Evolutionary conservation across 345 rosid genomes (phyloP), one percentile per base, ranked within the genome.

Genomic region (Camelina sativa): DNA sequence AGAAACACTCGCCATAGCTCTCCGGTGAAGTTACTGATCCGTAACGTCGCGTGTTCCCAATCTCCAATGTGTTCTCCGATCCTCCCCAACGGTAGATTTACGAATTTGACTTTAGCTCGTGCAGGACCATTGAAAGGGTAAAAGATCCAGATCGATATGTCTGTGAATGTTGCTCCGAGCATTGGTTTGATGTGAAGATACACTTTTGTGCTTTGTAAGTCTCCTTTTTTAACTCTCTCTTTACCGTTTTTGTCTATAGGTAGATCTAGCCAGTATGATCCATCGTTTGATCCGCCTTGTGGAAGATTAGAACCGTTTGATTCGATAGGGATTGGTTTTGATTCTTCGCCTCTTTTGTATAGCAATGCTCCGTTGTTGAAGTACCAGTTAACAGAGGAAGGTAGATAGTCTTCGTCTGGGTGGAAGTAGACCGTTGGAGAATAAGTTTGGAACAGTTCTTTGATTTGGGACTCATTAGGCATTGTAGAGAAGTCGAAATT

Each of bases 81-180:
- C 72, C 53, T 87, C 25, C 96, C 95, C 19, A 91, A 20, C 0
- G 86, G 60, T 4, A 90, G 46, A 10, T 82, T 79, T 32, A 94
- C 12, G 72, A 87, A 50, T 69, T 81, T 85, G n/a, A 91, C 82
- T 13, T 94, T 88, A 5, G 88, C 96, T 79, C 58, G 80, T 4
- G 86, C 88, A 1, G 97, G 86, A 0, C 98, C 97, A 22, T 94
- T 91, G 74, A 87, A 94, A 16, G 98, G 94, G 83, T 85, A 93
- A 53, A 90, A 94, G 0, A 91, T 55, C 98, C 98, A 94, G 11
- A 84, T 56, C 1, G 79, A 85, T 55, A 94, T 71, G 69, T 94
- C 96, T 0, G 97, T 85, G 77, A 83, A 91, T 1, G 98, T 87
- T 38, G 86, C 93, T 4, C 98, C 97, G 0, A 87, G 60, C 89